Evolutionary conservation across 257 asterid species (phyloP), one percentile per base, ranked within the genome.

Genomic region (Schizonepeta tenuifolia): DNA sequence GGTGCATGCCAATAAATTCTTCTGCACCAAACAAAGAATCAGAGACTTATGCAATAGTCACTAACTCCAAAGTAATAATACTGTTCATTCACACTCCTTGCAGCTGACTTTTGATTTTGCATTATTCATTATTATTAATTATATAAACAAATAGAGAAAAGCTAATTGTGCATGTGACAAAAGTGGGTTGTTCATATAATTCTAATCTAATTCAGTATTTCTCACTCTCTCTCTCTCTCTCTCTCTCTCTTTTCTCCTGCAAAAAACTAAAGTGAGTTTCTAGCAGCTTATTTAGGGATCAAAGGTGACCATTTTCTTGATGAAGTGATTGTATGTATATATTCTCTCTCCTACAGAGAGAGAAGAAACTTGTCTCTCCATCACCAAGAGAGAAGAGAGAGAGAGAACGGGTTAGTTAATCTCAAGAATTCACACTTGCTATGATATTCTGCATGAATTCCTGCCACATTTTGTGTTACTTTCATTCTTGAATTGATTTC

Each of bases 171-270:
- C 87, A 79, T 83, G 84, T 79, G 87, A 80, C 70, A 65, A 83
- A 79, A 82, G 81, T 41, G 77, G 74, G 77, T 83, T 71, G 84
- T 76, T 76, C 72, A 65, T n/a, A n/a, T n/a, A n/a, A n/a, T n/a
- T n/a, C n/a, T n/a, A n/a, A n/a, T 24, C 67, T 82, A 67, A 75
- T 78, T 77, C 49, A 44, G 69, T 70, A 31, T 4, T 31, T 31
- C 4, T 4, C 7, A 10, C 31, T 15, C 17, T 77, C 67, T 56
- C 66, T 77, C 56, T 72, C 33, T 14, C 7, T 0, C 7, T 14
- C 38, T 15, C 13, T 77, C 67, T 56, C 69, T 77, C 56, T 75
- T 50, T 65, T 74, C 67, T 72, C 70, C 43, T 47, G 66, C 20
- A 75, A 73, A 65, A 47, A 69, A 73, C 73, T 65, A 63, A 73